Conservation (phyloP, 2,329 filamentous ascomycete species). For the Epichloe brachyelytri region DNA sequence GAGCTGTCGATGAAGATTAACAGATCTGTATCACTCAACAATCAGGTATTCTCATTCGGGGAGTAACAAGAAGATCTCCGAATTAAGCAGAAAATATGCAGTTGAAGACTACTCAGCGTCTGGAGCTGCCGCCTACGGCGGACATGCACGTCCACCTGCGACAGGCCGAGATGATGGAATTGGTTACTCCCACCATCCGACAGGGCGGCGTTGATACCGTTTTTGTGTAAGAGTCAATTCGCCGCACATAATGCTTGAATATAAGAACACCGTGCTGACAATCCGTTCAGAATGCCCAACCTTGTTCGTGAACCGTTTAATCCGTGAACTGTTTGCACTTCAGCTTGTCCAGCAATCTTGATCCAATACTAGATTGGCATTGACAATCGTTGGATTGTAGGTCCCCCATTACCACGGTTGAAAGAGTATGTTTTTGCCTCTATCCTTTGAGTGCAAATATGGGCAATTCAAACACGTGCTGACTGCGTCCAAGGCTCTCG, state of each 20-base stretch:
- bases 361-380: background rate
- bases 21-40: background rate
- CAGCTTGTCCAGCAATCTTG: background rate
- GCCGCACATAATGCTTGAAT: background rate
- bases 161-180: constrained; percentile 51
- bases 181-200: constrained; percentile 37
- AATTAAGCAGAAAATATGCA: background rate
- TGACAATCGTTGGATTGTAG: background rate
- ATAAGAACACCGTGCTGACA: background rate
- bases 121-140: constrained; percentile 48
- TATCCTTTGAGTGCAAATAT: background rate
- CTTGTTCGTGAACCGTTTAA: constrained; percentile 25
- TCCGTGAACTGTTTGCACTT: background rate
- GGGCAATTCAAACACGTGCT: constrained; percentile 4
- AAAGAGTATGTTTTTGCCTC: constrained; percentile 10
- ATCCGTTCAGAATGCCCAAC: constrained; percentile 39
- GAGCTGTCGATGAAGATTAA: background rate
- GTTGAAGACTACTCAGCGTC: constrained; percentile 4
- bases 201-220: constrained; percentile 53
- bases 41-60: background rate
- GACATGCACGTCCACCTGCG: constrained; percentile 63
- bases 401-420: constrained; percentile 48
- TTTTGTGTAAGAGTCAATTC: constrained; percentile 24
- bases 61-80: background rate
- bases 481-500: constrained; percentile 40